phyloP scores from a whole-genome alignment of 768 basidiomycete genomes.

The Gloeophyllum trabeum region DNA sequence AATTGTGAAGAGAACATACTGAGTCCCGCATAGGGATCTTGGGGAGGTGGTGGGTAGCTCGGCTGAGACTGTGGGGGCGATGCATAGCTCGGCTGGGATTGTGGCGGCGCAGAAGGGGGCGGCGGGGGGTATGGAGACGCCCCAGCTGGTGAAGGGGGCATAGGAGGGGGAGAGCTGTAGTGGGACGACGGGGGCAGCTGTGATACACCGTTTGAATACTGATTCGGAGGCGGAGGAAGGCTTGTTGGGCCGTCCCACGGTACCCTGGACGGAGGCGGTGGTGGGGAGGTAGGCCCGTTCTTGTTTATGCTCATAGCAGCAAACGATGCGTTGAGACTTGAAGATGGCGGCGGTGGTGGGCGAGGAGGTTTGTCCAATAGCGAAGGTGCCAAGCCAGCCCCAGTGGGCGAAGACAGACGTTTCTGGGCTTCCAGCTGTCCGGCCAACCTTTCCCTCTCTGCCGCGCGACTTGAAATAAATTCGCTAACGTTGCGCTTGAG shows the following conservation, averaged over 20 bases:
- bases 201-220: background rate
- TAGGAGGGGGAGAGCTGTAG: background rate
- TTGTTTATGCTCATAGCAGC: background rate
- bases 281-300: slow-evolving; percentile 3
- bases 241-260: slow-evolving; percentile 3
- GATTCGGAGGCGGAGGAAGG: background rate
- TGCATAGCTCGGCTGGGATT: background rate
- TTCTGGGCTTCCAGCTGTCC: slow-evolving; percentile 65
- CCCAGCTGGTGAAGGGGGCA: background rate
- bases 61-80: slow-evolving; percentile 6
- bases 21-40: slow-evolving; percentile 10
- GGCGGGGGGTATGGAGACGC: background rate
- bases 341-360: slow-evolving; percentile 29
- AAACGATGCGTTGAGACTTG: background rate
- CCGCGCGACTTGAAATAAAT: slow-evolving; percentile 51
- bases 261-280: slow-evolving; percentile 14
- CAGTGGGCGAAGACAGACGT: slow-evolving; percentile 32
- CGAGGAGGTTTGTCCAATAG: slow-evolving; percentile 36
- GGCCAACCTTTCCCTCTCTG: slow-evolving; percentile 61
- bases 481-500: slow-evolving; percentile 47
- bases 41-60: slow-evolving; percentile 7
- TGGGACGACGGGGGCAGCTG: background rate
- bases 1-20: slow-evolving; percentile 8
- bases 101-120: background rate
- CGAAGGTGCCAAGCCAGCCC: slow-evolving; percentile 21